Evolutionary conservation across 495 filamentous ascomycete species (phyloP).

Genomic region (Neohortaea acidophila): DNA sequence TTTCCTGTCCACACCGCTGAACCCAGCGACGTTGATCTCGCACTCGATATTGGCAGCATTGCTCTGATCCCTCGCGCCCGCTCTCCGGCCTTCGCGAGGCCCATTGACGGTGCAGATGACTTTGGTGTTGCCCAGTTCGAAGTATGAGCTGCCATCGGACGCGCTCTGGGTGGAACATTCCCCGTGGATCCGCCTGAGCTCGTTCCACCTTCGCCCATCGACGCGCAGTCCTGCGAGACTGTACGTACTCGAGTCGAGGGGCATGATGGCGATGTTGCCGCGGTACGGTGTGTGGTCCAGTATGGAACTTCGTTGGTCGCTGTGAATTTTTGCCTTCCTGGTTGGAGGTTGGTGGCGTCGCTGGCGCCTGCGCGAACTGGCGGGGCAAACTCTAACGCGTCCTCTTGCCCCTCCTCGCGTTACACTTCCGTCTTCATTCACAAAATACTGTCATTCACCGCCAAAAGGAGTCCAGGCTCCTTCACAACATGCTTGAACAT

Average conservation of each 20-base stretch:
- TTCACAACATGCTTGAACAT: slow-evolving; percentile 10
- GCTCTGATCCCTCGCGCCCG: slow-evolving; percentile 28
- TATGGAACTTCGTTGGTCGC: too few relatives aligned
- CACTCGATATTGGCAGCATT: slow-evolving; percentile 50
- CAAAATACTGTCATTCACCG: not conserved
- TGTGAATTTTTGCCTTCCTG: too few relatives aligned
- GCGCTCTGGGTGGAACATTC: slow-evolving; percentile 75
- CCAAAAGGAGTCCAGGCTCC: not conserved
- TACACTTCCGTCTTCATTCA: too few relatives aligned
- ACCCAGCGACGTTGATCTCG: slow-evolving; percentile 72
- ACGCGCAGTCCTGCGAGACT: slow-evolving; percentile 72
- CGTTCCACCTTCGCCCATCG: slow-evolving; percentile 95
- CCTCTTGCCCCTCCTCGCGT: too few relatives aligned
- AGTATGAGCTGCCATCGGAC: slow-evolving; percentile 76
- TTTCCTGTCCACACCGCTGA: slow-evolving; percentile 76
- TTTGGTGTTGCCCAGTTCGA: slow-evolving; percentile 93
- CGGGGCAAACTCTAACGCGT: too few relatives aligned
- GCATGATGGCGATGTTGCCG: slow-evolving; percentile 41
- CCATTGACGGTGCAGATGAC: slow-evolving; percentile 85
- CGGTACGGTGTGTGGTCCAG: too few relatives aligned
- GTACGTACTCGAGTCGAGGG: slow-evolving; percentile 82
- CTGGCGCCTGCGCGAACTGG: too few relatives aligned
- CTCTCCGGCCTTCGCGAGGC: slow-evolving; percentile 51
- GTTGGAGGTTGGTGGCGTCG: too few relatives aligned
- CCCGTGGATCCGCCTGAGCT: slow-evolving; percentile 74